phyloP scores from a whole-genome alignment of 768 basidiomycete genomes.

The Panus rudis region DNA sequence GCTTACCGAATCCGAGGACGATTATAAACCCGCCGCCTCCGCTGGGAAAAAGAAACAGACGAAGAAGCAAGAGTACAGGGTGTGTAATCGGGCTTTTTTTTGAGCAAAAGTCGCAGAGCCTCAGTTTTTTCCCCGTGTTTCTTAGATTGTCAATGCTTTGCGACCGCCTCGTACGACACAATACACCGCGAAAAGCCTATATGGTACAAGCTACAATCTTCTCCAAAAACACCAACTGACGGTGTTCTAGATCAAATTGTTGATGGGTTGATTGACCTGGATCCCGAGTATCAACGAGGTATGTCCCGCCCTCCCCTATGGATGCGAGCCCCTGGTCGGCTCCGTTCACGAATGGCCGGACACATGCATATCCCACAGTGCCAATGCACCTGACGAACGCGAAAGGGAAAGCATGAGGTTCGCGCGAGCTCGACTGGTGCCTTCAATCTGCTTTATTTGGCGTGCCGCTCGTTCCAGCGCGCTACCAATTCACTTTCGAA shows the following conservation, averaged over 20 bases:
- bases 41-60: conserved; percentile 16
- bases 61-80: conserved; percentile 23
- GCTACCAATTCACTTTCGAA: too few species aligned
- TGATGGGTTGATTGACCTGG: conserved; percentile 41
- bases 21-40: conserved; percentile 25
- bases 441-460: too few species aligned
- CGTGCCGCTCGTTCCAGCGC: too few species aligned
- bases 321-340: background rate
- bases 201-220: conserved; percentile 27
- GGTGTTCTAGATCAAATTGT: conserved; percentile 38
- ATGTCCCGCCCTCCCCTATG: conserved; percentile 4
- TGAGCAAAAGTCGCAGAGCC: background rate
- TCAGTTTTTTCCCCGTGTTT: conserved; percentile 12
- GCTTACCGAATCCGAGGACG: conserved; percentile 34
- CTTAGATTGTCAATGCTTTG: conserved; percentile 25
- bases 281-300: conserved; percentile 67
- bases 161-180: conserved; percentile 31
- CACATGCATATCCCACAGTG: too few species aligned
- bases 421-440: too few species aligned
- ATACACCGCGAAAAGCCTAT: conserved; percentile 37
- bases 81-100: too few species aligned
- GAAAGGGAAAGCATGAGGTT: too few species aligned
- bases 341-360: too few species aligned
- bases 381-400: too few species aligned
- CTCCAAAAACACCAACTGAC: background rate